Base-by-base conservation (phyloP, 2,329 filamentous ascomycete species). In the Fusarium keratoplasticum region DNA sequence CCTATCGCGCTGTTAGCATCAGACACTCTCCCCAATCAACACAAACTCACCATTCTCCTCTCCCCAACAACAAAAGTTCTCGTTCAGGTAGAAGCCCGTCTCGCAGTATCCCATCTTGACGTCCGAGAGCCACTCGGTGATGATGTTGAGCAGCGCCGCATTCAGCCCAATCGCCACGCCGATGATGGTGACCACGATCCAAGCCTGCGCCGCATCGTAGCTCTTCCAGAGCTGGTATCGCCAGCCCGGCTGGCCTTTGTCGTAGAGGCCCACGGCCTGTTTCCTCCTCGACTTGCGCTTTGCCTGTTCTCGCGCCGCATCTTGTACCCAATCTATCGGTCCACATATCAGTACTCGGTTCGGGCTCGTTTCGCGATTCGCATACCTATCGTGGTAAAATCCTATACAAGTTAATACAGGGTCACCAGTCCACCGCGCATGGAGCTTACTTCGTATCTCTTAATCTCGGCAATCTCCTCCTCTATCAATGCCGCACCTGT, bases 41-140 rank as follows among this genome's bases (percentile, higher is more conserved):
- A 50, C 59, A 57, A 35, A 66, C 84, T 52, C 83, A 92, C 92
- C 95, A 80, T 90, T 93, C 78, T 98, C 95, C 65, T 96, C 94
- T 40, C 96, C 96, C 95, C 95, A 99, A 82, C 96, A 99, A 84
- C 96, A 99, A 82, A 99, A 99, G 81, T 90, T 93, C 87, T 98
- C 95, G 83, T 99, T 99, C 67, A 99, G 88, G 81, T 99, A 99
- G 83, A 98, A 99, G 4, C 92, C 96, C 10, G 95, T 98, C 14
- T 92, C 93, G 87, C 96, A 99, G 83, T 98, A 92, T n/a, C 96
- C 96, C 80, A 96, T 87, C 86, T 98, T 99, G 81, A 98, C 92
- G 84, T 99, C 96, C 38, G 94, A 93, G 71, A 99, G 86, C 96
- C 96, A 99, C 84, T 99, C 96, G 11, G 96, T 98, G 50, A 97